These are phyloP conservation scores for Aaosphaeria arxii DNA, from an alignment of 2,329 filamentous ascomycete genomes.

Conservation along the genomic window DNA sequence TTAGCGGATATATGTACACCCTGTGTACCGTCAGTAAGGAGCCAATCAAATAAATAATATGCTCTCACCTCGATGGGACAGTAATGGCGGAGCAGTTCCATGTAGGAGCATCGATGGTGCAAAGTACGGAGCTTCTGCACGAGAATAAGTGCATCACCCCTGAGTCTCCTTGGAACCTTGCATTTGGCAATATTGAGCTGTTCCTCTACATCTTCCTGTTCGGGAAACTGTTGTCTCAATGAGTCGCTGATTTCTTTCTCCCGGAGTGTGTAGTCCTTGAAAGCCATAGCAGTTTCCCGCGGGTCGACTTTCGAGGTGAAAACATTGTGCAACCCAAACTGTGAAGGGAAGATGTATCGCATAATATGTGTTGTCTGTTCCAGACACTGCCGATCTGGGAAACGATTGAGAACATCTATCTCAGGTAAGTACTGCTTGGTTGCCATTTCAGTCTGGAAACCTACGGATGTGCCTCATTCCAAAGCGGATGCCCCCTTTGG, in stretches of 20 bases:
- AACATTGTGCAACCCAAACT: constrained; percentile 90
- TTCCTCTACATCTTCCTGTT: constrained; percentile 12
- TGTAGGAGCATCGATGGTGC: constrained; percentile 75
- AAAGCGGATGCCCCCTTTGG: constrained; percentile 64
- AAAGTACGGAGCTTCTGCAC: constrained; percentile 66
- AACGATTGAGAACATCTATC: constrained; percentile 80
- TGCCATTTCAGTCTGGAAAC: constrained; percentile 30
- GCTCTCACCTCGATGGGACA: constrained; percentile 57
- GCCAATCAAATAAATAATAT: background rate
- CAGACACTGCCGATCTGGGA: constrained; percentile 46
- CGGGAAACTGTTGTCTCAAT: constrained; percentile 18
- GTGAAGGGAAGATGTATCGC: constrained; percentile 91
- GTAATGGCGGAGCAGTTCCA: constrained; percentile 74
- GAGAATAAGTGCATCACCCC: constrained; percentile 59
- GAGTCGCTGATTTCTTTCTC: constrained; percentile 69
- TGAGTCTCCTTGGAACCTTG: constrained; percentile 63
- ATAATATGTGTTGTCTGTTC: constrained; percentile 67
- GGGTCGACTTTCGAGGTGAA: constrained; percentile 70
- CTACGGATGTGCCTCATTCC: constrained; percentile 80
- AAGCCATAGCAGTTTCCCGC: constrained; percentile 65
- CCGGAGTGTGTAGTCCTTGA: constrained; percentile 81
- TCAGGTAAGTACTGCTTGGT: constrained; percentile 7
- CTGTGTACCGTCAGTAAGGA: constrained; percentile 17
- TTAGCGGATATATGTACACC: constrained; percentile 20
- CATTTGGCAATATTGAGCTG: constrained; percentile 33